Base-by-base conservation (phyloP, 768 basidiomycete species). In the Gymnopilus junonius region DNA sequence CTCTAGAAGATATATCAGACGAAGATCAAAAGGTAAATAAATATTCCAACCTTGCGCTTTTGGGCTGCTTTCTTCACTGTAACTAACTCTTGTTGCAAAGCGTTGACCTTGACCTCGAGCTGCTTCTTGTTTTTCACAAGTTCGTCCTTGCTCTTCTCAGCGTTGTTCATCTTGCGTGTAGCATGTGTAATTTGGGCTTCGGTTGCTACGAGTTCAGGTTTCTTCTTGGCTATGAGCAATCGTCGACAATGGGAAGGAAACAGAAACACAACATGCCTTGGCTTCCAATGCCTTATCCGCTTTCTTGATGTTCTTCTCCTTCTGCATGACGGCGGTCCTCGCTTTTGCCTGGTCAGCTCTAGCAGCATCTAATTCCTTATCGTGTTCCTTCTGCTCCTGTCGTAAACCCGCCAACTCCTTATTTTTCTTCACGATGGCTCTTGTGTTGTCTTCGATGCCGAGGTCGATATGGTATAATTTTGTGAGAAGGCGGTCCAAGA, bases 151-250 rank as follows among this genome's bases (percentile, higher is more conserved):
- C 86, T 83, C 59, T 85, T 85, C 55, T 79, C 74, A 0, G 93
- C 89, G 66, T 93, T 93, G 57, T 86, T 84, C 27, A 87, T 77
- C 71, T 96, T 97, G 54, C 93, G 86, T 27, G 86, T 82, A 0
- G 92, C 87, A 70, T 99, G 97, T 10, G 87, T 85, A 60, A 98
- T 94, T 71, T 96, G 94, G 5, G 93, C 91, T 60, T 97, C 93
- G 27, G 91, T 80, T 0, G 90, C 84, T 27, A 94, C 87, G 2
- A 99, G 82, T 50, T 92, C 91, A 2, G 97, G 96, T 77, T 86
- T 87, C 95, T 97, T 64, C 20, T 50, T 17, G n/a, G 56, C 23
- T 1, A 29, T 32, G 48, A 59, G 31, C 4, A 64, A 35, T 32
- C 55, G 25, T 50, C 10, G 43, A 40, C 39, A 39, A 11, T 32